phyloP scores from a whole-genome alignment of 2,329 filamentous ascomycete species.

The Berkeleyomyces rouxiae region DNA sequence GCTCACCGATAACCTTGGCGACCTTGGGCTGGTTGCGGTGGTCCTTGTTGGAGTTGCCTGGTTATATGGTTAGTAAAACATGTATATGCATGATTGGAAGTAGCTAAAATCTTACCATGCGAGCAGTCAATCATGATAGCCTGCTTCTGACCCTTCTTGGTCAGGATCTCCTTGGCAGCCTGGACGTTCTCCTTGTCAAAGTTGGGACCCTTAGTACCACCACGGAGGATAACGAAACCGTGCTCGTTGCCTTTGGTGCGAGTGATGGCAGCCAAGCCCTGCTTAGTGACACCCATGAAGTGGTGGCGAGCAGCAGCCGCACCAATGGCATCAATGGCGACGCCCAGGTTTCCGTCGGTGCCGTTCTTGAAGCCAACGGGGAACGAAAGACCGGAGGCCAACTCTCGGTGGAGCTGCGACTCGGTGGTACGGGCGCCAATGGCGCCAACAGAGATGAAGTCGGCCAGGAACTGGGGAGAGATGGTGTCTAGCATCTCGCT shows the following conservation, averaged over 20 bases:
- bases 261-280: conserved; percentile 87
- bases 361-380: conserved; percentile 99
- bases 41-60: conserved; percentile 83
- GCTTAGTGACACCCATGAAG: conserved; percentile 98
- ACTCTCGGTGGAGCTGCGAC: conserved; percentile 87
- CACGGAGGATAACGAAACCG: conserved; percentile 89
- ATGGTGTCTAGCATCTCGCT: conserved; percentile 99
- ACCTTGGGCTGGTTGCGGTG: conserved; percentile 96
- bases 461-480: conserved; percentile 91
- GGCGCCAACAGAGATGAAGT: conserved; percentile 86
- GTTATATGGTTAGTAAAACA: background rate
- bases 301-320: conserved; percentile 74
- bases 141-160: conserved; percentile 67
- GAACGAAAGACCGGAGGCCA: conserved; percentile 89
- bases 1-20: conserved; percentile 62
- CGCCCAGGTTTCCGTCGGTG: conserved; percentile 77
- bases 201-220: conserved; percentile 84
- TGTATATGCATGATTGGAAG: background rate
- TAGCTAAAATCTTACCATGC: conserved; percentile 48
- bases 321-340: conserved; percentile 92
- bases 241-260: conserved; percentile 88
- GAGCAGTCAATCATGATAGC: conserved; percentile 98
- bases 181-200: conserved; percentile 76
- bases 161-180: conserved; percentile 58
- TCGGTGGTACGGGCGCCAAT: conserved; percentile 95